These are phyloP conservation scores for Chamaecrista fasciculata DNA, from an alignment of 306 rosid species.

Conservation along the genomic window DNA sequence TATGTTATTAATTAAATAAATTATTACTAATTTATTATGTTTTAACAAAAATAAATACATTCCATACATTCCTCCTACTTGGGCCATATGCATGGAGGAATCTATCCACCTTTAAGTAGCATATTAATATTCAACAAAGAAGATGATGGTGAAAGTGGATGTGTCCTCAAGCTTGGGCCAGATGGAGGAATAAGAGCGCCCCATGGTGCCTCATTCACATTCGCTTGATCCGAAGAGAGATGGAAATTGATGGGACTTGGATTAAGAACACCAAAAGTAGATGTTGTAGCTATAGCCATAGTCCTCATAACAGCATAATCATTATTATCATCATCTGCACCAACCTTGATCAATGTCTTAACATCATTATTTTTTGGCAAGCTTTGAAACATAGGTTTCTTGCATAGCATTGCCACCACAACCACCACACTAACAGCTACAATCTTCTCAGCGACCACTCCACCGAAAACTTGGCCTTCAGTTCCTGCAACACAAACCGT, in stretches of 20 bases:
- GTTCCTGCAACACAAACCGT: constrained; percentile 38
- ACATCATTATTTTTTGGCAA: background rate
- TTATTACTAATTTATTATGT: too few species aligned
- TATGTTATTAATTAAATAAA: too few species aligned
- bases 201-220: constrained; percentile 42
- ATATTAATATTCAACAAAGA: too few species aligned
- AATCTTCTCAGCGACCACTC: constrained; percentile 49
- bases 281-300: background rate
- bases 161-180: too few species aligned
- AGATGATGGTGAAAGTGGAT: too few species aligned
- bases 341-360: too few species aligned
- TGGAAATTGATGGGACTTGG: constrained; percentile 26
- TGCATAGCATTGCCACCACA: constrained; percentile 35
- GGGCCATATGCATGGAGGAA: too few species aligned
- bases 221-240: constrained; percentile 29
- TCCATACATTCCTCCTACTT: too few species aligned
- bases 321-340: background rate
- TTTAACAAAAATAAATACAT: too few species aligned
- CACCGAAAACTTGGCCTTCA: constrained; percentile 56
- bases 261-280: constrained; percentile 3
- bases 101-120: too few species aligned
- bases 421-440: constrained; percentile 39
- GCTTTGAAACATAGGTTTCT: constrained; percentile 29
- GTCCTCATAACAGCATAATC: background rate
- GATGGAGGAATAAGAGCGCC: too few species aligned